Conservation (phyloP, 73 alveolate species). For the Paramecium primaurelia region DNA sequence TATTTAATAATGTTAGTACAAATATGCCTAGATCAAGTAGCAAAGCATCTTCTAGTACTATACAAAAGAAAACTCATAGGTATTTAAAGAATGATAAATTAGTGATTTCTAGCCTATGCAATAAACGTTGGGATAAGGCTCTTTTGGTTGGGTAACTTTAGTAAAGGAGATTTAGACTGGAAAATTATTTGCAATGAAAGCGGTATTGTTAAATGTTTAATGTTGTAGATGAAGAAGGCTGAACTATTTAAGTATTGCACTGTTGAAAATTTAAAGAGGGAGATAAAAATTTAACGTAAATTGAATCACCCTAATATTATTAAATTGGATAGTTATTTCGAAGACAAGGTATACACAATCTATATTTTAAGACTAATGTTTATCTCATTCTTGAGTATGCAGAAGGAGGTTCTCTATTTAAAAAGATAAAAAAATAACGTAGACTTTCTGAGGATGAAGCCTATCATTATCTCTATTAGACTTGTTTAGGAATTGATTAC, state of each 20-base stretch:
- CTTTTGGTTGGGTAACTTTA: conserved; percentile 41
- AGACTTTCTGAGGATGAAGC: conserved; percentile 63
- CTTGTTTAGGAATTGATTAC: conserved; percentile 47
- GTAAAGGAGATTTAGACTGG: neutral
- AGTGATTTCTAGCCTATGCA: conserved; percentile 17
- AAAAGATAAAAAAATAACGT: conserved; percentile 54
- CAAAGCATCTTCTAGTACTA: neutral
- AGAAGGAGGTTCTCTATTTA: conserved; percentile 70
- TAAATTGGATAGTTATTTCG: conserved; percentile 71
- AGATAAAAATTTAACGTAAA: conserved; percentile 68
- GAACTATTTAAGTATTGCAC: conserved; percentile 34
- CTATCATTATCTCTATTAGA: neutral
- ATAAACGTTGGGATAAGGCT: conserved; percentile 10
- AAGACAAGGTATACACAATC: conserved; percentile 53
- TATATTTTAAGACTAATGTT: neutral
- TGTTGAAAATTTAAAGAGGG: conserved; percentile 50
- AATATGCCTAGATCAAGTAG: conserved; percentile 8
- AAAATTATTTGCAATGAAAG: conserved; percentile 10
- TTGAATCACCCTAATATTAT: conserved; percentile 75
- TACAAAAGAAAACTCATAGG: neutral
- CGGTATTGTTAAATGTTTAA: neutral
- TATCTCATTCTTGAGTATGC: conserved; percentile 75
- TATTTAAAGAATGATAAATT: neutral
- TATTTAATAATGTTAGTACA: neutral
- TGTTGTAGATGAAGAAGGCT: conserved; percentile 31